Base-by-base conservation (phyloP, 192 early-diverging fungal species). In the Coemansia asiatica region DNA sequence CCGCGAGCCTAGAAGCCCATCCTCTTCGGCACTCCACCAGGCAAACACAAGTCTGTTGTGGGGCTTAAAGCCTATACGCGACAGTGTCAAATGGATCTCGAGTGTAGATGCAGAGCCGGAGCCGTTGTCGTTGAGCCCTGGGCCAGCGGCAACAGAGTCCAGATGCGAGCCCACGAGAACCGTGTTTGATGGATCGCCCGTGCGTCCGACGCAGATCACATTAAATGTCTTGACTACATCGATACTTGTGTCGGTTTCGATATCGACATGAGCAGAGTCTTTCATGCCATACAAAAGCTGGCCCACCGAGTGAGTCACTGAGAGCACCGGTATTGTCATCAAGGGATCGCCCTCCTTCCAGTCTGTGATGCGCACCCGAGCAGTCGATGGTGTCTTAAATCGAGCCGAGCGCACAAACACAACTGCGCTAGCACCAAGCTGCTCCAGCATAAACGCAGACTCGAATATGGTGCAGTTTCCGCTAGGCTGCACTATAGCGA, bases 1-100 rank as follows among this genome's bases (percentile, higher is more conserved):
- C 13, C 85, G 77, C 36, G 88, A 88, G 18, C 89, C 89, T 50
- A 88, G 61, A 15, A 88, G 67, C 53, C 89, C 89, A 57, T 88
- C 84, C 50, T 91, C 88, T 63, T 91, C 89, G 60, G 87, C 89
- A 16, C 87, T 79, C 88, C 89, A 91, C 85, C 85, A 91, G 9
- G 86, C 87, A 85, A 91, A 89, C 16, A 87, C 83, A 48, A 90
- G 73, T 27, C 87, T 84, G 76, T 84, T 87, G 46, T 73, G 75
- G 12, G 86, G 71, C 18, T 51, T 18, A 56, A 76, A 86, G 10
- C 66, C 54, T 12, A 71, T 61, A 27, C 71, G 63, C 6, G 83
- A 74, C 48, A 90, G 63, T 0, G 84, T 79, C 33, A 88, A 74
- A 3, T 83, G 74, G 58, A 89, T 88, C 59, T 89, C 87, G 44